Base-by-base conservation (phyloP, 192 early-diverging fungal species). In the Entomortierella chlamydospora region DNA sequence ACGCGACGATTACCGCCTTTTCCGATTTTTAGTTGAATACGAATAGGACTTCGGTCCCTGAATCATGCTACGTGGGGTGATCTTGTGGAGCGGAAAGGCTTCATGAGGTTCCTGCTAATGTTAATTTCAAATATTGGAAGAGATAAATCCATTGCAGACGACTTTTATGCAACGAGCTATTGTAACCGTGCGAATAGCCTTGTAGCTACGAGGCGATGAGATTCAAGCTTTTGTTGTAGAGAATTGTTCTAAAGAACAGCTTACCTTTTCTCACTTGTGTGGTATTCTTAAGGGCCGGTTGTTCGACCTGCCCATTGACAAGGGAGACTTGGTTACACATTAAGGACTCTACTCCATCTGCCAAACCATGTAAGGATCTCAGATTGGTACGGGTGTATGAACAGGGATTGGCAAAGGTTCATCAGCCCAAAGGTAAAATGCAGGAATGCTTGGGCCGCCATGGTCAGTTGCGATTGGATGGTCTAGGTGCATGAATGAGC, bases 21-120 rank as follows among this genome's bases (percentile, higher is more conserved):
- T 59, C 37, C 39, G 33, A 59, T 42, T 41, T 42, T 59, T 17
- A n/a, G 60, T 22, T 61, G 54, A 56, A 30, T 56, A 56, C 23
- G 26, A 56, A 56, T 56, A 56, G 54, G 29, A 9, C 54, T 56
- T 51, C n/a, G 50, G 50, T 4, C 23, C 50, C 11, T 17, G 50
- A 51, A 51, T n/a, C 50, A 51, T 51, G 28, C 28, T 29, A 29
- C 23, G 26, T 25, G 28, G 28, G 54, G 28, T 56, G 20, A 18
- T 18, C 26, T 12, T 25, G 54, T 8, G 9, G 28, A 25, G 54
- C 54, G 28, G 29, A 56, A 56, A 56, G 29, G 54, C 25, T 25
- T 56, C 25, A 8, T 56, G 54, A 7, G 50, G 50, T 51, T 18
- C n/a, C n/a, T 8, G 50, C 8, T 8, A 51, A 51, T 51, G 50